phyloP scores from a whole-genome alignment of 352 stramenopile genomes.

The Phytophthora megakarya region DNA sequence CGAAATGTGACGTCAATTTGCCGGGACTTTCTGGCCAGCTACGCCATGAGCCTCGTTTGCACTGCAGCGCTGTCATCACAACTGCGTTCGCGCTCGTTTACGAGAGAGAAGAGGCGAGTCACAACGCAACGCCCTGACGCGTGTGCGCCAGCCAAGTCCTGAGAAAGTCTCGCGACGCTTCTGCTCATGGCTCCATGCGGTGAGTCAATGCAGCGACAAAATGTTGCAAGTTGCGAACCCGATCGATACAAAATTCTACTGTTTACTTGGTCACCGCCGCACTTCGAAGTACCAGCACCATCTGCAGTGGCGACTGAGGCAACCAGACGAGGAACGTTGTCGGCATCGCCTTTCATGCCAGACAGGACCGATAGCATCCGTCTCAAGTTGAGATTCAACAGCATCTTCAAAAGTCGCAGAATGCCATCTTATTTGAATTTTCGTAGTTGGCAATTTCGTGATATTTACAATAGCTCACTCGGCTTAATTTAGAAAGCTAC shows the following conservation, averaged over 20 bases:
- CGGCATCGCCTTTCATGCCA: constrained; percentile 13
- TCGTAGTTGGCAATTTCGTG: too few relatives aligned
- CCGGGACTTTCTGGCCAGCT: constrained; percentile 22
- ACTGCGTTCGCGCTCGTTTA: constrained; percentile 11
- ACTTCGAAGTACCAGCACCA: constrained; percentile 7
- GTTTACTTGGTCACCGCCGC: constrained; percentile 12
- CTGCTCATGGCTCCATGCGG: constrained; percentile 20
- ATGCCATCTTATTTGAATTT: too few relatives aligned
- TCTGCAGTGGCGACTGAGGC: constrained; percentile 16
- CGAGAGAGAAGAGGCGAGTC: constrained; percentile 8
- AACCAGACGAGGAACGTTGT: constrained; percentile 27
- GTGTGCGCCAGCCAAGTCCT: constrained; percentile 6
- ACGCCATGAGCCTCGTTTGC: constrained; percentile 24
- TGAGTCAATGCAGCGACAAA: constrained; percentile 14
- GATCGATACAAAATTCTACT: not conserved
- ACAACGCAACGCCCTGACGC: constrained; percentile 20
- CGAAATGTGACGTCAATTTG: constrained; percentile 17
- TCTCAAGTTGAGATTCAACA: not conserved
- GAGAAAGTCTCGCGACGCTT: constrained; percentile 28
- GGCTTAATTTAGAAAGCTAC: constrained; percentile 4
- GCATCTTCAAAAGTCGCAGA: constrained; percentile 3
- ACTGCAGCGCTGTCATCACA: not conserved
- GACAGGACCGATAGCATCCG: constrained; percentile 38
- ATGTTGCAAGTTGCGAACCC: not conserved
- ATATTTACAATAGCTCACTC: not conserved